Percentiles rank a stretch among this genome's conserved stretches.
These are phyloP conservation scores for Olyra latifolia DNA, from an alignment of 176 grass and related monocot genomes.

Conservation along the genomic window DNA sequence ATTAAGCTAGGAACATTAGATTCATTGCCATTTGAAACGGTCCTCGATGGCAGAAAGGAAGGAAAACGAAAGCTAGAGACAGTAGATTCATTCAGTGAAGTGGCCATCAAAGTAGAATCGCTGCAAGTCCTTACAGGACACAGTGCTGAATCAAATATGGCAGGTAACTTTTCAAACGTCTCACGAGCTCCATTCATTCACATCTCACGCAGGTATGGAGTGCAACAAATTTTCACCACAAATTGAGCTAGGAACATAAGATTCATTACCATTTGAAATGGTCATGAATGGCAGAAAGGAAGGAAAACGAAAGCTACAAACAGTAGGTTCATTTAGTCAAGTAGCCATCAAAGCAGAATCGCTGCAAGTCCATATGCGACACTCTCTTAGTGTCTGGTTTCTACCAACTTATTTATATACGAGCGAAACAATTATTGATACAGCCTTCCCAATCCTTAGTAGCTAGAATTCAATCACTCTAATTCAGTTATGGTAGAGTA, in stretches of 20 bases:
- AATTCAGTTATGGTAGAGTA: no score
- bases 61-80: not conserved
- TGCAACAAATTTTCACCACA: not conserved
- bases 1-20: not conserved
- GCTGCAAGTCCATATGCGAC: no score
- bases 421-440: no score
- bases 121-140: not conserved
- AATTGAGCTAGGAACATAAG: not conserved
- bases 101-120: not conserved
- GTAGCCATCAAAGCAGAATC: not conserved
- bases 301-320: not conserved
- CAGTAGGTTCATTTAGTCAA: not conserved
- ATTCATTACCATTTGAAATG: not conserved
- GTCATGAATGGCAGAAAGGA: no score
- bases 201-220: no score
- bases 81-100: not conserved
- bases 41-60: not conserved
- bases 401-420: no score
- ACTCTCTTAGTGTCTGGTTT: no score
- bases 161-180: no score
- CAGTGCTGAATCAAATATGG: no score
- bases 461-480: no score
- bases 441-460: no score
- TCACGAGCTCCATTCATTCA: no score
- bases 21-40: not conserved